Conservation (phyloP, 2,329 filamentous ascomycete genomes). For the Clarireedia sp. region DNA sequence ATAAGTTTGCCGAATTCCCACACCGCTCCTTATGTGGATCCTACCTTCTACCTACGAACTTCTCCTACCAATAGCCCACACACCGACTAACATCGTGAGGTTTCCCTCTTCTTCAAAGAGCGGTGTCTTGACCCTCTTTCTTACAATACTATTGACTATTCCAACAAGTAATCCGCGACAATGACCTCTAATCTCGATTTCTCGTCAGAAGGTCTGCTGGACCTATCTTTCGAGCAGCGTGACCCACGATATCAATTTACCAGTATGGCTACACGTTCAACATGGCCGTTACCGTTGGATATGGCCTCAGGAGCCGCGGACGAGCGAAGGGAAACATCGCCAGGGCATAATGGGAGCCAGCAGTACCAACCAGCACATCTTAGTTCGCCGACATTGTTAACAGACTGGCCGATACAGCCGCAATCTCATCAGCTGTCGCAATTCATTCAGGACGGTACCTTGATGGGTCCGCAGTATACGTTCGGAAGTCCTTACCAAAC, state of each 20-base stretch:
- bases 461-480: conserved; percentile 29
- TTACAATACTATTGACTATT: conserved; percentile 40
- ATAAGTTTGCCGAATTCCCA: conserved; percentile 12
- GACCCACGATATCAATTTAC: conserved; percentile 45
- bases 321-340: conserved; percentile 26
- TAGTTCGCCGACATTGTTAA: conserved; percentile 41
- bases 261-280: conserved; percentile 32
- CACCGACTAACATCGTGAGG: conserved; percentile 28
- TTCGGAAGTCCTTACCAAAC: conserved; percentile 27
- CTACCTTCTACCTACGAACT: conserved; percentile 16
- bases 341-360: conserved; percentile 36
- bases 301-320: conserved; percentile 27
- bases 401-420: conserved; percentile 50
- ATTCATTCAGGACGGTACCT: conserved; percentile 27
- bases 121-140: conserved; percentile 29
- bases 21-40: conserved; percentile 25
- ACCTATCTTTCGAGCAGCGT: conserved; percentile 52
- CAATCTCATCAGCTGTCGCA: conserved; percentile 29
- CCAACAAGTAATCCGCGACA: conserved; percentile 29
- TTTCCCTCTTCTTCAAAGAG: conserved; percentile 27
- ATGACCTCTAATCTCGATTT: conserved; percentile 52
- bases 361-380: conserved; percentile 35
- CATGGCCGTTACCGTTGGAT: conserved; percentile 30
- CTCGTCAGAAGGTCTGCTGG: conserved; percentile 54
- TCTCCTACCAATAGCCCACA: conserved; percentile 20